Base-by-base conservation (phyloP, 2,329 filamentous ascomycete species). In the Colletotrichum noveboracense region DNA sequence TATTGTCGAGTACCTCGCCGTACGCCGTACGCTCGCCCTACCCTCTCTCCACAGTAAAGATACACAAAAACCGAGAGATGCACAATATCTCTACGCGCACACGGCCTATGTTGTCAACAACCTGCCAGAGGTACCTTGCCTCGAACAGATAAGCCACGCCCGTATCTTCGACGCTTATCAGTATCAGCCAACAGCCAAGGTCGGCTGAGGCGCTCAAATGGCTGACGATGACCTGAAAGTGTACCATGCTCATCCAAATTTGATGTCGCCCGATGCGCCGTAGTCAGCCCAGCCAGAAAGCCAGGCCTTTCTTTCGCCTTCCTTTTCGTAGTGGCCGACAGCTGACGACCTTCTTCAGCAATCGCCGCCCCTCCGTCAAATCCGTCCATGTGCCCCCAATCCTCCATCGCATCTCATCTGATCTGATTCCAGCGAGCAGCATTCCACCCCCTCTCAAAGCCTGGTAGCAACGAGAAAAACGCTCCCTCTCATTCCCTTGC, bases 351-450 rank as follows among this genome's bases (percentile, higher is more conserved):
- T 32, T 62, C 56, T 70, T 52, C 26, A 52, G 67, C 36, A 70
- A 62, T 70, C 56, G 56, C 38, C 67, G 67, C 67, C 55, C 67
- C 66, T 52, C 56, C 55, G 6, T 66, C 62, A 48, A 66, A 66
- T 66, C 66, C 55, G 26, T 61, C 55, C 32, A 32, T 43, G 56
- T 48, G 66, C 56, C 26, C 30, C 16, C 7, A 52, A 62, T 62
- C 36, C 43, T 56, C n/a, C 68, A 52, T 71, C 58, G 58, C 43
- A 65, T 71, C 58, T 71, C 68, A 65, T 71, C 58, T 71, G 58
- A 65, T 71, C 68, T 65, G 68, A 71, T 64, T 71, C 68, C 58
- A 65, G 28, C 38, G 30, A 32, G 60, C 43, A 52, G 43, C 68
- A 56, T 70, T 65, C 68, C 68, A 55, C 58, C 55, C 66, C 38